These are phyloP conservation scores for Trichophyton simii DNA, from an alignment of 2,329 filamentous ascomycete species.

Conservation along the genomic window DNA sequence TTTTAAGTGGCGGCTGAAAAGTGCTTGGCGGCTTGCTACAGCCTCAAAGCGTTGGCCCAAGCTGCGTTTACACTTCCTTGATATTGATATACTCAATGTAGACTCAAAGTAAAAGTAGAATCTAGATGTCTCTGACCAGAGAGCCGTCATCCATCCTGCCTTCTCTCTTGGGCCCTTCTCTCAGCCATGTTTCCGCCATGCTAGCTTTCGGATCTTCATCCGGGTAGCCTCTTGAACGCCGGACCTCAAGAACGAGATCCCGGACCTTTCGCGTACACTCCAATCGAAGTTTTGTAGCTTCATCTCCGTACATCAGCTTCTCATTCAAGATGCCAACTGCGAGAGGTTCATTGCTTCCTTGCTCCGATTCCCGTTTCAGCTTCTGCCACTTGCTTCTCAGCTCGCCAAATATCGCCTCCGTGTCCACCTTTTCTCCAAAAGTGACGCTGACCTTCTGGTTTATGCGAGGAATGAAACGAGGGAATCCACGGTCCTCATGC, in stretches of 20 bases:
- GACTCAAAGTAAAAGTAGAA: neutral
- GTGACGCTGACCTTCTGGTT: constrained; percentile 59
- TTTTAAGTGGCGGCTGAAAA: neutral
- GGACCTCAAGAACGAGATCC: constrained; percentile 66
- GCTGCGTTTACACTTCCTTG: neutral
- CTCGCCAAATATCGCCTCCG: constrained; percentile 63
- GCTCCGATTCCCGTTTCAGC: constrained; percentile 44
- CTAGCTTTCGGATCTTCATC: constrained; percentile 69
- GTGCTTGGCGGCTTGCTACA: neutral
- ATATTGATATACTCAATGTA: no score
- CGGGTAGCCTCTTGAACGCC: constrained; percentile 57
- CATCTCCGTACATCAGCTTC: constrained; percentile 53
- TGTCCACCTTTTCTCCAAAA: constrained; percentile 67
- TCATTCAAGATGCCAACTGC: constrained; percentile 49
- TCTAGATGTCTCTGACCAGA: constrained; percentile 45
- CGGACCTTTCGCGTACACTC: constrained; percentile 70
- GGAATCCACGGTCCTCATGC: constrained; percentile 68
- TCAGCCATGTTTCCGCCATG: constrained; percentile 67
- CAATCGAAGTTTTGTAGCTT: constrained; percentile 63
- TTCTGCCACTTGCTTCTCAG: constrained; percentile 61
- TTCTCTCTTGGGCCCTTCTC: constrained; percentile 41
- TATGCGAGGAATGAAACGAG: constrained; percentile 65
- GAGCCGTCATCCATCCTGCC: constrained; percentile 50
- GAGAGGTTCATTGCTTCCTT: constrained; percentile 21
- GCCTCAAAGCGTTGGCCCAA: neutral